Percentiles rank a stretch among this genome's conserved stretches.
Conservation (phyloP, 345 rosid genomes). For the Excoecaria cochinchinensis region DNA sequence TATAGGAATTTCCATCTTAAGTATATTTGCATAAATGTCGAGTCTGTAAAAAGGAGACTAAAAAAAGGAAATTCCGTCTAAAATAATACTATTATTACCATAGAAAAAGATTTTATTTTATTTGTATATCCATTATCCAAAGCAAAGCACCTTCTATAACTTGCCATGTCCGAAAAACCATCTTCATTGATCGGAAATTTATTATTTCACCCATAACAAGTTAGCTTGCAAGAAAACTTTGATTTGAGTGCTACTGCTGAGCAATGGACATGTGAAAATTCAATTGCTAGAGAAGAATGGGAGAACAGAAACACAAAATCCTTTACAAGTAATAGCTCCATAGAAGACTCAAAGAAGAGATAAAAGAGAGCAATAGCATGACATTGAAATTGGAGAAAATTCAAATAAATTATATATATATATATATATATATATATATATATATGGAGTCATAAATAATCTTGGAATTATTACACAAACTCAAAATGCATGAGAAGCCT, state of each 20-base stretch:
- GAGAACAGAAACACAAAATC: too few species aligned
- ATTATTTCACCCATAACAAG: too few species aligned
- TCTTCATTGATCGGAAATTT: not conserved
- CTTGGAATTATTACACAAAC: slow-evolving; percentile 8
- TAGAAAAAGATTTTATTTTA: not conserved
- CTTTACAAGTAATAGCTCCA: too few species aligned
- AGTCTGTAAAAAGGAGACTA: not conserved
- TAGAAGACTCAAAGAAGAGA: not conserved
- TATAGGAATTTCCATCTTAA: too few species aligned
- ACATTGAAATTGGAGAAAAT: not conserved
- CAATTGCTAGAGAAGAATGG: too few species aligned
- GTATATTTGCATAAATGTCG: not conserved
- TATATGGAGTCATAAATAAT: too few species aligned
- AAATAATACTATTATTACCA: not conserved
- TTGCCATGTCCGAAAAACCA: not conserved
- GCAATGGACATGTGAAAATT: too few species aligned
- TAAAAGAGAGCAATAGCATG: not conserved
- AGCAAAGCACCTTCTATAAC: not conserved
- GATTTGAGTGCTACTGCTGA: too few species aligned
- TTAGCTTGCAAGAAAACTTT: too few species aligned
- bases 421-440: too few species aligned
- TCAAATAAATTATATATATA: not conserved
- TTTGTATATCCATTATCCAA: not conserved
- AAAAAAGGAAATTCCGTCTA: not conserved
- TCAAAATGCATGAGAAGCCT: slow-evolving; percentile 30